Percentiles rank a stretch among this genome's conserved stretches.
Conservation (phyloP, 2,329 filamentous ascomycete species). For the Xylaria sp. region DNA sequence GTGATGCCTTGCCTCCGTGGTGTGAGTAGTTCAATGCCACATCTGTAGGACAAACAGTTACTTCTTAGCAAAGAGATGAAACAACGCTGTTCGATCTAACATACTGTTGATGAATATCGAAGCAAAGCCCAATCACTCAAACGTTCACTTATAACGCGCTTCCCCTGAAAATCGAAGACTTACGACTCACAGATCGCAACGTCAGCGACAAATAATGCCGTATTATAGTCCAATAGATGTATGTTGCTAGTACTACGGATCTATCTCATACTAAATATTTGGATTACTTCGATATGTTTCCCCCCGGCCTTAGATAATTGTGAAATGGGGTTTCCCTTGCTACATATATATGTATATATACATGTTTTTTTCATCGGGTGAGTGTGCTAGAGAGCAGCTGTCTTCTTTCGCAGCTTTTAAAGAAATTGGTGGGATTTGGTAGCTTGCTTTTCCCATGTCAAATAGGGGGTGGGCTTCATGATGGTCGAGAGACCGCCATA, state of each 20-base stretch:
- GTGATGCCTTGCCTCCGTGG: too few species aligned
- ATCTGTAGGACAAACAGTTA: too few species aligned
- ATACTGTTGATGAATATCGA: too few species aligned
- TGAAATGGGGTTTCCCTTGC: background rate
- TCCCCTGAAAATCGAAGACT: too few species aligned
- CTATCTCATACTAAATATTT: background rate
- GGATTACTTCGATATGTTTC: background rate
- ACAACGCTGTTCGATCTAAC: too few species aligned
- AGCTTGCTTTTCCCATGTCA: slow-evolving; percentile 6
- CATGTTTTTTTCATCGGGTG: background rate
- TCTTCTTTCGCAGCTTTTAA: background rate
- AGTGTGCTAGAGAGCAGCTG: background rate
- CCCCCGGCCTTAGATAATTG: background rate
- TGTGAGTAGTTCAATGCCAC: too few species aligned
- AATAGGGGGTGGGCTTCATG: background rate
- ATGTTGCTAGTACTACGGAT: background rate
- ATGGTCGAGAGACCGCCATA: slow-evolving; percentile 7
- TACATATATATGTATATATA: background rate
- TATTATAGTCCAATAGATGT: background rate
- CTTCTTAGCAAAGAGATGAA: too few species aligned
- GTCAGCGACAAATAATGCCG: too few species aligned
- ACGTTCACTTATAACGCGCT: too few species aligned
- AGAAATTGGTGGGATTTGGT: slow-evolving; percentile 1
- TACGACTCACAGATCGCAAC: too few species aligned
- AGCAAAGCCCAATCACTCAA: too few species aligned